Evolutionary conservation across 2,329 filamentous ascomycete genomes (phyloP).

Genomic region (Zymoseptoria passerinii): DNA sequence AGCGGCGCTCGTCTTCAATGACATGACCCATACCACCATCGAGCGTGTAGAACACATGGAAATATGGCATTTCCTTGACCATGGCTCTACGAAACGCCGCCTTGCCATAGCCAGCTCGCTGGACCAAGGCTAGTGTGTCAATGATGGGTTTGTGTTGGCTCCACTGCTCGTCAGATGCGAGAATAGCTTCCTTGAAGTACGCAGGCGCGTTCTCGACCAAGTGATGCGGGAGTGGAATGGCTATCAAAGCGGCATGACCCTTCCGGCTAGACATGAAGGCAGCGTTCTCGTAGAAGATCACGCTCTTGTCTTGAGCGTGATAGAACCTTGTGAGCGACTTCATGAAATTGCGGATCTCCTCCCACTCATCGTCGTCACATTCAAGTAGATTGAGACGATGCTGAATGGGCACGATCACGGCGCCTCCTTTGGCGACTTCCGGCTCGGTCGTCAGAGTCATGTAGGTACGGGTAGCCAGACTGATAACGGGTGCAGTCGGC

Average conservation of each 20-base stretch:
- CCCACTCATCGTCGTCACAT: slow-evolving; percentile 98
- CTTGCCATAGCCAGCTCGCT: slow-evolving; percentile 61
- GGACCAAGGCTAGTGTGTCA: slow-evolving; percentile 62
- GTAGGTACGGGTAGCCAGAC: slow-evolving; percentile 76
- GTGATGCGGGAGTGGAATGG: slow-evolving; percentile 78
- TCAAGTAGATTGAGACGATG: slow-evolving; percentile 88
- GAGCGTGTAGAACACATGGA: slow-evolving; percentile 90
- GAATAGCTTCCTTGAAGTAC: slow-evolving; percentile 91
- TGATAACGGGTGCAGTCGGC: slow-evolving; percentile 76
- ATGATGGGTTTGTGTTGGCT: slow-evolving; percentile 91
- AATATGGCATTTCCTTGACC: slow-evolving; percentile 96
- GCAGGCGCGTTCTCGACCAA: slow-evolving; percentile 87
- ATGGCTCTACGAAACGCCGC: slow-evolving; percentile 72
- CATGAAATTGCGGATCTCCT: slow-evolving; percentile 98
- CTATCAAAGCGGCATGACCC: slow-evolving; percentile 76
- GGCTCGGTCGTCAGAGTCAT: slow-evolving; percentile 85
- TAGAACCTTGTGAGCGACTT: slow-evolving; percentile 92
- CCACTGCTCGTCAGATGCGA: slow-evolving; percentile 86
- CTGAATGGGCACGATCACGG: slow-evolving; percentile 80
- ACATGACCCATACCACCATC: slow-evolving; percentile 90
- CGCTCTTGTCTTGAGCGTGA: slow-evolving; percentile 82
- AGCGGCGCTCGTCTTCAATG: slow-evolving; percentile 74
- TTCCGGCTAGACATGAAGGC: slow-evolving; percentile 63
- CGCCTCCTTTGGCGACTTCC: slow-evolving; percentile 72
- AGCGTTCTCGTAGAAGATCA: slow-evolving; percentile 97